A percentile compares a stretch with the other conserved stretches of the same genome.
Conservation (phyloP, 768 basidiomycete species). For the Mycena olivaceomarginata region DNA sequence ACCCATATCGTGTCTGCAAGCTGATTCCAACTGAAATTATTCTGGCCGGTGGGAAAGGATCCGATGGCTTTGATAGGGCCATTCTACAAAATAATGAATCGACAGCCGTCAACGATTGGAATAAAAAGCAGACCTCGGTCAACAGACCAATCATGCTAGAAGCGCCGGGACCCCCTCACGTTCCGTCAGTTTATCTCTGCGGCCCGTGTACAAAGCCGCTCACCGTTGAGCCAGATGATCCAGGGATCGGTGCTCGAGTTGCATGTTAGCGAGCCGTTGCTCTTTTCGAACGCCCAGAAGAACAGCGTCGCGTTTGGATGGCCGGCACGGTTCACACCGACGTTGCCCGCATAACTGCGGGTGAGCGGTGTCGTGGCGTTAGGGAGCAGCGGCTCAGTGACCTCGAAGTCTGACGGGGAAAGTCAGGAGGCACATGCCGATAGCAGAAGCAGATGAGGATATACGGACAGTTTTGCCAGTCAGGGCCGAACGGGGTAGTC, state of each 20-base stretch:
- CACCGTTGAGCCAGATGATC: slow-evolving; percentile 86
- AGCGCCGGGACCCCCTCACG: slow-evolving; percentile 72
- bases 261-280: slow-evolving; percentile 71
- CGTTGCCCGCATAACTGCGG: slow-evolving; percentile 77
- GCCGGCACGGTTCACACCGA: slow-evolving; percentile 73
- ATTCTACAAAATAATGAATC: slow-evolving; percentile 63
- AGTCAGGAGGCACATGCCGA: neutral
- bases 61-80: slow-evolving; percentile 77
- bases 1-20: slow-evolving; percentile 85
- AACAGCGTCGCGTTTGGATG: slow-evolving; percentile 82
- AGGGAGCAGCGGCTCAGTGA: slow-evolving; percentile 68
- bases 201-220: slow-evolving; percentile 54
- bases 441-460: neutral
- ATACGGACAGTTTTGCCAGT: slow-evolving; percentile 74
- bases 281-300: slow-evolving; percentile 79
- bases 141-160: slow-evolving; percentile 80
- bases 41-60: slow-evolving; percentile 69
- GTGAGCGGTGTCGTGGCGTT: slow-evolving; percentile 73
- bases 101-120: slow-evolving; percentile 5
- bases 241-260: slow-evolving; percentile 68
- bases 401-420: slow-evolving; percentile 71
- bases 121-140: slow-evolving; percentile 70
- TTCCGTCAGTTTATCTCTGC: slow-evolving; percentile 6
- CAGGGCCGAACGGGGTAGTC: slow-evolving; percentile 66
- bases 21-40: slow-evolving; percentile 74